phyloP scores from a whole-genome alignment of 2,329 filamentous ascomycete species.

The Trichoderma hamatum region DNA sequence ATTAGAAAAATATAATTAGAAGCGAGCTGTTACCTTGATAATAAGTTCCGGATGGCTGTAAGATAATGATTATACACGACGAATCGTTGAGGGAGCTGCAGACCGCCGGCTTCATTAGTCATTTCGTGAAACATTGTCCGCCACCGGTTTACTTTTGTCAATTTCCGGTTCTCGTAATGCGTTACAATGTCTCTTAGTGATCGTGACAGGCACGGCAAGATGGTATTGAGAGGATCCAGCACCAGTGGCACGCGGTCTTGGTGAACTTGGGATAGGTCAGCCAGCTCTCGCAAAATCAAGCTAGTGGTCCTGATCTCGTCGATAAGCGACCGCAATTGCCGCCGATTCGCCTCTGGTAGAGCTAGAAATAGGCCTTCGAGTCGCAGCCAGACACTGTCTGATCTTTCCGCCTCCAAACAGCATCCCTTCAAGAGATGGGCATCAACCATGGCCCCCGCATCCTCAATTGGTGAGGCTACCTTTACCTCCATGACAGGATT shows the following conservation, averaged over 20 bases:
- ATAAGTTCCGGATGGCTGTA: constrained; percentile 51
- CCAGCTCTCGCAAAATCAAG: constrained; percentile 55
- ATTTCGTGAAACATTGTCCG: constrained; percentile 61
- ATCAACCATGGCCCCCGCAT: constrained; percentile 36
- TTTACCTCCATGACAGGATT: constrained; percentile 28
- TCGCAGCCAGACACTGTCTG: constrained; percentile 50
- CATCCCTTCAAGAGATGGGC: constrained; percentile 54
- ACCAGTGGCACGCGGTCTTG: constrained; percentile 53
- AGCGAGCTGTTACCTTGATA: constrained; percentile 50
- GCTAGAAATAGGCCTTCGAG: constrained; percentile 54
- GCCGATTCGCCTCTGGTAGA: constrained; percentile 49
- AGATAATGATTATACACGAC: constrained; percentile 60
- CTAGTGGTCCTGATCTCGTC: constrained; percentile 51
- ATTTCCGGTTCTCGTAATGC: constrained; percentile 54
- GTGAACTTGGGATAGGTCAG: constrained; percentile 58
- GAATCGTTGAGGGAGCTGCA: constrained; percentile 57
- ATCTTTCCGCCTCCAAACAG: constrained; percentile 57
- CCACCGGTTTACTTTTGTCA: constrained; percentile 57
- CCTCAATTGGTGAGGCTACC: constrained; percentile 31
- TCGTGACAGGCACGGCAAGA: constrained; percentile 58
- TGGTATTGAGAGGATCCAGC: constrained; percentile 57
- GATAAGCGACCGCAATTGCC: constrained; percentile 52
- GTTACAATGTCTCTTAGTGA: constrained; percentile 57
- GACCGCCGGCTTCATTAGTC: constrained; percentile 55
- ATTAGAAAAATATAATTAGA: not conserved